phyloP scores from a whole-genome alignment of 495 filamentous ascomycete genomes.

The Cudoniella acicularis region DNA sequence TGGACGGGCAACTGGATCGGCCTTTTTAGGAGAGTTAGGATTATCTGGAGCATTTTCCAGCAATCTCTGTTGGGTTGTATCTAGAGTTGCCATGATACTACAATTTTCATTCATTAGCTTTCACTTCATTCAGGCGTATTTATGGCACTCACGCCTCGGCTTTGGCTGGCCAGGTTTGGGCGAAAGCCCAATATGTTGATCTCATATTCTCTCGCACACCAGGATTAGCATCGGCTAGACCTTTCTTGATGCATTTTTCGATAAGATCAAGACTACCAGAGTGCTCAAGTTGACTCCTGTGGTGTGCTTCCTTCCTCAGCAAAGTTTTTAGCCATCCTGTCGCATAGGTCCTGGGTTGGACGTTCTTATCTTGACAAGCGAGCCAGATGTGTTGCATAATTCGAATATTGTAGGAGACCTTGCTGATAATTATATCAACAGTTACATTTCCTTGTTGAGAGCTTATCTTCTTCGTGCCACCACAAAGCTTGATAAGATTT shows the following conservation, averaged over 20 bases:
- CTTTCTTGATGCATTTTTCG: slow-evolving; percentile 84
- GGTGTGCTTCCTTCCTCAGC: slow-evolving; percentile 69
- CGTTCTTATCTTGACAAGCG: slow-evolving; percentile 88
- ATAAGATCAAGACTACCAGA: slow-evolving; percentile 74
- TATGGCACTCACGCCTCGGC: slow-evolving; percentile 61
- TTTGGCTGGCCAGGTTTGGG: slow-evolving; percentile 67
- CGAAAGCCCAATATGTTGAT: slow-evolving; percentile 79
- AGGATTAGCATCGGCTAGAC: slow-evolving; percentile 81
- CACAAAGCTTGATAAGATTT: slow-evolving; percentile 82
- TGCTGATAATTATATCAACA: slow-evolving; percentile 69
- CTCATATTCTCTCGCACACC: slow-evolving; percentile 81
- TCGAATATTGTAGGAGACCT: slow-evolving; percentile 71
- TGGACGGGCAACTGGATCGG: slow-evolving; percentile 47
- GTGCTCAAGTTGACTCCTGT: slow-evolving; percentile 80
- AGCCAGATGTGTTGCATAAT: slow-evolving; percentile 77
- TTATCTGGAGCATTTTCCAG: slow-evolving; percentile 79
- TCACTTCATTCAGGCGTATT: not conserved
- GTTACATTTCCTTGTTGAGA: slow-evolving; percentile 74
- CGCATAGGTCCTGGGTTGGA: slow-evolving; percentile 72
- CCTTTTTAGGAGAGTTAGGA: slow-evolving; percentile 59
- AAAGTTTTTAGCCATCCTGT: slow-evolving; percentile 81
- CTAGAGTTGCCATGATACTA: slow-evolving; percentile 71
- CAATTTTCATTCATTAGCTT: slow-evolving; percentile 30
- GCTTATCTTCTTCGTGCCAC: slow-evolving; percentile 83
- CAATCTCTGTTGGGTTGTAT: slow-evolving; percentile 66